A percentile compares a stretch with the other conserved stretches of the same genome.
Conservation (phyloP, 768 basidiomycete genomes). For the Mycena amicta region DNA sequence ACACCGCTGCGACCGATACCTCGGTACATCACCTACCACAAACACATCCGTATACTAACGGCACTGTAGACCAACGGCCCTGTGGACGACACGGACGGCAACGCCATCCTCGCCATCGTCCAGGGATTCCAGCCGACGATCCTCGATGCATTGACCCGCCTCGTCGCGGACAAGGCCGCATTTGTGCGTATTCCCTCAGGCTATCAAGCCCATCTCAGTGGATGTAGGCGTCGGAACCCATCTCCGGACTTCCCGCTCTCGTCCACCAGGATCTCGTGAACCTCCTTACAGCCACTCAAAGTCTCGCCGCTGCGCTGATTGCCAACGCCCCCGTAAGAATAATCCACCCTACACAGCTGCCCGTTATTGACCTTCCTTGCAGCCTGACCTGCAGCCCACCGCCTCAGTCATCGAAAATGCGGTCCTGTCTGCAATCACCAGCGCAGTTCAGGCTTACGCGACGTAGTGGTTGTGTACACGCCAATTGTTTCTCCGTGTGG, state of each 20-base stretch:
- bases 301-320: conserved; percentile 30
- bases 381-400: neutral
- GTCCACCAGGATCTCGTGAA: conserved; percentile 31
- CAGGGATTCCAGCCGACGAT: conserved; percentile 31
- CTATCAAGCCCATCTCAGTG: neutral
- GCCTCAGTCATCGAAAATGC: neutral
- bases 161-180: conserved; percentile 29
- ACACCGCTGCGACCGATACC: conserved; percentile 29
- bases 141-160: conserved; percentile 21
- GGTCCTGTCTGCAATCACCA: neutral
- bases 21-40: conserved; percentile 23
- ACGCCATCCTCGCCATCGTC: conserved; percentile 26
- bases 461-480: no score
- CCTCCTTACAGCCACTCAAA: conserved; percentile 24
- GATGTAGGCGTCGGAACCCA: conserved; percentile 25
- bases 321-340: conserved; percentile 29
- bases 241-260: conserved; percentile 34
- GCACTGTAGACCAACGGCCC: conserved; percentile 26
- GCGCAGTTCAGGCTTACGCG: neutral
- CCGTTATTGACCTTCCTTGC: no score
- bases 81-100: conserved; percentile 30
- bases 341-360: no score
- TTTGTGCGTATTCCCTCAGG: conserved; percentile 16
- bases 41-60: neutral
- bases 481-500: no score